Conservation (phyloP, 2,329 filamentous ascomycete genomes). For the Hortaea werneckii region DNA sequence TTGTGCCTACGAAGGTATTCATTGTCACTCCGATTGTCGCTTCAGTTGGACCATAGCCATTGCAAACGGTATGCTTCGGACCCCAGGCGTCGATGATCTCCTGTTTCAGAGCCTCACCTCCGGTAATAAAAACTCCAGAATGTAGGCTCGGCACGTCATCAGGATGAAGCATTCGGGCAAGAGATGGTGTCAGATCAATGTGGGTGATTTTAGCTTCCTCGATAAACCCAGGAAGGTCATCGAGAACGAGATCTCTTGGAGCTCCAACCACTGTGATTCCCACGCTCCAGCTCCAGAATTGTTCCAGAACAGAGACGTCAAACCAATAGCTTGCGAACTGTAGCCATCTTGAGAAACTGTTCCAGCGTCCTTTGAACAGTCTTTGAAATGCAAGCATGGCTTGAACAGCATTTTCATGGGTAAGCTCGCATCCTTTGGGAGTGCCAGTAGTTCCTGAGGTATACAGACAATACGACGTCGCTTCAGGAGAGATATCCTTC, state of each 20-base stretch:
- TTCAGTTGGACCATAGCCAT: constrained; percentile 83
- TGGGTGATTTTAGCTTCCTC: constrained; percentile 68
- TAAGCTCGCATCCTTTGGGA: constrained; percentile 80
- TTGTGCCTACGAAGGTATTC: constrained; percentile 66
- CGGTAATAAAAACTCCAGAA: constrained; percentile 82
- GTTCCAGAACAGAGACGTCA: constrained; percentile 72
- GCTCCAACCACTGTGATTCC: constrained; percentile 77
- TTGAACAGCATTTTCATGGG: constrained; percentile 79
- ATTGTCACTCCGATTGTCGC: constrained; percentile 89
- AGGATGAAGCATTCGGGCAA: constrained; percentile 69
- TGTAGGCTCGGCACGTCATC: constrained; percentile 71
- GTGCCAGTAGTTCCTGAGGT: constrained; percentile 75
- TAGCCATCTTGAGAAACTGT: constrained; percentile 64
- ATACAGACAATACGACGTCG: constrained; percentile 73
- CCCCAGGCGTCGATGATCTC: constrained; percentile 87
- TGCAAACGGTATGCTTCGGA: constrained; percentile 69
- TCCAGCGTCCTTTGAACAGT: constrained; percentile 68
- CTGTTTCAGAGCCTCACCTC: constrained; percentile 77
- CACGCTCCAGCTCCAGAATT: constrained; percentile 92
- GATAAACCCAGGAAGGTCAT: constrained; percentile 68
- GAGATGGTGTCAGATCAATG: constrained; percentile 81
- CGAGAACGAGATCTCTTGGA: constrained; percentile 73
- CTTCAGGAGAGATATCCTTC: constrained; percentile 29
- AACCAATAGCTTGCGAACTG: constrained; percentile 90
- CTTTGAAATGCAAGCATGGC: constrained; percentile 78